Base-by-base conservation (phyloP, 805 yeast species). In the Torulaspora franciscae region DNA sequence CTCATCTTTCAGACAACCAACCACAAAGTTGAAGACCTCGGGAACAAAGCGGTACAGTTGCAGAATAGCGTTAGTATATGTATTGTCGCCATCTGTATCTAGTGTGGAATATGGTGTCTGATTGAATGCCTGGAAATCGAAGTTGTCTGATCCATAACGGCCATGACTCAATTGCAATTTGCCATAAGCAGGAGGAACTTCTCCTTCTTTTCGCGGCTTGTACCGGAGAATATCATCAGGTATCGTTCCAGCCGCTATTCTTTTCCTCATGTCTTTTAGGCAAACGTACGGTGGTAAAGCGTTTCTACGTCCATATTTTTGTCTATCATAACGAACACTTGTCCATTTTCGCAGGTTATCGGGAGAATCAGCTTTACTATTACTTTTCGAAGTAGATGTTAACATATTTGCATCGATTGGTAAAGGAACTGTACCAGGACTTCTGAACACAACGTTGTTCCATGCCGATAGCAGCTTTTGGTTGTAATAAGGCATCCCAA, bases 61-160 rank as follows among this genome's bases (percentile, higher is more conserved):
- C 6, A 93, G 53, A 23, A 89, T 64, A 0, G 95, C 73, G 62
- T 93, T 93, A 47, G 84, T 78, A 57, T 80, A 81, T 0, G 93
- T 76, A 55, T 85, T 86, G 42, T 83, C 86, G 8, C 84, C 74
- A 58, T 89, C 93, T 7, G 89, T 83, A 62, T 93, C 98, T n/a
- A 91, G 70, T 0, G 98, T 97, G 1, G 97, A 79, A 44, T 71
- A 82, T 1, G 58, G 49, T 0, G 97, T 85, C 32, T 73, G 72
- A 60, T 91, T 91, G 69, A 84, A 91, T 56, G 81, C 83, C 43
- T 77, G 81, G 61, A 93, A 91, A 67, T 91, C 96, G 66, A 93
- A 93, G 63, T 89, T 96, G 54, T 84, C 88, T 25, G 93, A 89
- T 23, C 99, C 99, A 64, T 88, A 91, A 56, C 79, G 82, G 45